phyloP scores from a whole-genome alignment of 2,329 filamentous ascomycete genomes.

The Balansia obtecta region DNA sequence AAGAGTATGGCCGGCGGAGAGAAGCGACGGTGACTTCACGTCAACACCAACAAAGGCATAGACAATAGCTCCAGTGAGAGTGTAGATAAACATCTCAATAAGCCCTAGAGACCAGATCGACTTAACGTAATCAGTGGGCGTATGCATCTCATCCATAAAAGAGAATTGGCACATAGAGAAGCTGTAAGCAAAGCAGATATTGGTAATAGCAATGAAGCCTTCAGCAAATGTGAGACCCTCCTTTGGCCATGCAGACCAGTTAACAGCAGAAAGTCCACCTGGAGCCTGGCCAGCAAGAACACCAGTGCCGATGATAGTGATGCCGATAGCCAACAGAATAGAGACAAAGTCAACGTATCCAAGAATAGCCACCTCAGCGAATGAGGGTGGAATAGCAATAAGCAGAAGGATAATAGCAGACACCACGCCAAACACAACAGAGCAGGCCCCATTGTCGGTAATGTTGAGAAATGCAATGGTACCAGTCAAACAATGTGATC shows the following conservation, averaged over 20 bases:
- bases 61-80: constrained; percentile 52
- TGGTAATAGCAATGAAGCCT: constrained; percentile 48
- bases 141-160: constrained; percentile 43
- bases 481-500: constrained; percentile 60
- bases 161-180: constrained; percentile 39
- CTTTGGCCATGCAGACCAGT: constrained; percentile 35
- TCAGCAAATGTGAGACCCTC: constrained; percentile 34
- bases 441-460: constrained; percentile 39
- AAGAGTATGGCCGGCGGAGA: constrained; percentile 45
- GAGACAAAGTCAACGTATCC: constrained; percentile 47
- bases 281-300: constrained; percentile 23
- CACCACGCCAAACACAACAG: constrained; percentile 31
- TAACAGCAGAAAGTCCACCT: constrained; percentile 19
- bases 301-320: constrained; percentile 55
- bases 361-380: constrained; percentile 35
- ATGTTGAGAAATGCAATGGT: constrained; percentile 56
- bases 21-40: constrained; percentile 55
- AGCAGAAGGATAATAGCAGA: constrained; percentile 33
- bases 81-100: constrained; percentile 53
- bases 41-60: constrained; percentile 55
- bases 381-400: constrained; percentile 34
- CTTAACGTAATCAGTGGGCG: constrained; percentile 32
- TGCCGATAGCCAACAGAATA: constrained; percentile 48
- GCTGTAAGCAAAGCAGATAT: constrained; percentile 61
- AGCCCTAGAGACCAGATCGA: constrained; percentile 50